Conservation (phyloP, 2,329 filamentous ascomycete species). For the Trichophaea hybrida region DNA sequence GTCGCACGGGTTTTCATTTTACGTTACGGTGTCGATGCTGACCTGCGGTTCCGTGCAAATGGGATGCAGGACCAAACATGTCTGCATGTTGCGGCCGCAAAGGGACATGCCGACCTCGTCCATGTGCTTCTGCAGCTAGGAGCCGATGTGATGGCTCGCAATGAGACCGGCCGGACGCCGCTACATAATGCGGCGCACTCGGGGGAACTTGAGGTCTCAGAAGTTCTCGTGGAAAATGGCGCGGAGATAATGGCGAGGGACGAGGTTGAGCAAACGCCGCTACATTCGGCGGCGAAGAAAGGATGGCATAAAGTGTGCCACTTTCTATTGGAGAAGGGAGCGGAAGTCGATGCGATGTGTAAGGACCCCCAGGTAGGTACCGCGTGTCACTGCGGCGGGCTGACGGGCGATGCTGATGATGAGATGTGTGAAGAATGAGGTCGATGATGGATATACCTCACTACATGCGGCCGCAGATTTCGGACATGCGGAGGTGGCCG, state of each 20-base stretch:
- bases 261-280: constrained; percentile 15
- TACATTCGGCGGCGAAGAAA: constrained; percentile 13
- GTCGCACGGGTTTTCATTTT: neutral
- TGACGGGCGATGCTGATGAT: constrained; percentile 7
- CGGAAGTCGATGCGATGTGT: constrained; percentile 9
- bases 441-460: constrained; percentile 10
- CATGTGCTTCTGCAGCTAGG: neutral
- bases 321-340: constrained; percentile 7
- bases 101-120: neutral
- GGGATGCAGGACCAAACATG: neutral
- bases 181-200: constrained; percentile 28
- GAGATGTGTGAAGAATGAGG: constrained; percentile 9
- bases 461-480: constrained; percentile 9
- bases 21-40: neutral
- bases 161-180: constrained; percentile 6
- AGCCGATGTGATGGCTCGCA: neutral
- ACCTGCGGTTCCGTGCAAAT: neutral
- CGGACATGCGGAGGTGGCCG: constrained; percentile 6
- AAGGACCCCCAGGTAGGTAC: constrained; percentile 3
- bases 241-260: neutral
- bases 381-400: constrained; percentile 5
- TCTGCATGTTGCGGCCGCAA: neutral
- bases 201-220: constrained; percentile 26
- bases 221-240: constrained; percentile 27
- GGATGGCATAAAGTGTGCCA: constrained; percentile 9